A percentile compares a stretch with the other conserved stretches of the same genome.
These are phyloP conservation scores for Gossypium herbaceum DNA, from an alignment of 345 rosid species.

Conservation along the genomic window DNA sequence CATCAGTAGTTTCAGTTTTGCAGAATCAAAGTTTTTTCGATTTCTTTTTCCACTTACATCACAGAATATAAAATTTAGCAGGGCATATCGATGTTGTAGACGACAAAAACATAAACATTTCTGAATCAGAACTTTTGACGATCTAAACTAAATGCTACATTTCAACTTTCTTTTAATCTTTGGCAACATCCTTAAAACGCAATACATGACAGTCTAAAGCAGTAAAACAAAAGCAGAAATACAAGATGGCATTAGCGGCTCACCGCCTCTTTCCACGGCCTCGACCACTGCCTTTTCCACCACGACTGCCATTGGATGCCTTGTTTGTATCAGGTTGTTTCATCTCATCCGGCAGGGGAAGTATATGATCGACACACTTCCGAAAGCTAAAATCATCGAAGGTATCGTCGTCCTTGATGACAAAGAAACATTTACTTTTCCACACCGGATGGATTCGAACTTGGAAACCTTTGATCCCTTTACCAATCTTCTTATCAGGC, in stretches of 20 bases:
- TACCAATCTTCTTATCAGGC: slow-evolving; percentile 73
- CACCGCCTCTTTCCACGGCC: slow-evolving; percentile 11
- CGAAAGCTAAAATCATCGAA: slow-evolving; percentile 94
- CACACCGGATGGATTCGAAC: slow-evolving; percentile 66
- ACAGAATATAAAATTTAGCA: slow-evolving; percentile 1
- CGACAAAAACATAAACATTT: slow-evolving; percentile 6
- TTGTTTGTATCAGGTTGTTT: slow-evolving; percentile 44
- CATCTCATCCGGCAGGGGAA: slow-evolving; percentile 94
- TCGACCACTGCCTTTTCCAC: slow-evolving; percentile 17
- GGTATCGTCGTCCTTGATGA: slow-evolving; percentile 62
- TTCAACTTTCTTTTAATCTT: background rate
- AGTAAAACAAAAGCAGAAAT: no score
- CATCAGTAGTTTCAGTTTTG: slow-evolving; percentile 32
- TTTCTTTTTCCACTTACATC: slow-evolving; percentile 5
- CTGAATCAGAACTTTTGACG: background rate
- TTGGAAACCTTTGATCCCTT: slow-evolving; percentile 68
- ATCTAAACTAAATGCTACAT: background rate
- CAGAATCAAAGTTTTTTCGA: slow-evolving; percentile 18
- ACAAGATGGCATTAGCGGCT: no score
- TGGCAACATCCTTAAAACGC: background rate
- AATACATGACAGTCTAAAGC: background rate
- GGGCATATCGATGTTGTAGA: slow-evolving; percentile 26
- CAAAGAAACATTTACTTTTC: slow-evolving; percentile 80
- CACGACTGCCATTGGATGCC: slow-evolving; percentile 39
- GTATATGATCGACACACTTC: slow-evolving; percentile 90